Percentiles rank a stretch among this genome's conserved stretches.
phyloP scores from a whole-genome alignment of 1,284 basidiomycete genomes.

The Leccinum discolor region DNA sequence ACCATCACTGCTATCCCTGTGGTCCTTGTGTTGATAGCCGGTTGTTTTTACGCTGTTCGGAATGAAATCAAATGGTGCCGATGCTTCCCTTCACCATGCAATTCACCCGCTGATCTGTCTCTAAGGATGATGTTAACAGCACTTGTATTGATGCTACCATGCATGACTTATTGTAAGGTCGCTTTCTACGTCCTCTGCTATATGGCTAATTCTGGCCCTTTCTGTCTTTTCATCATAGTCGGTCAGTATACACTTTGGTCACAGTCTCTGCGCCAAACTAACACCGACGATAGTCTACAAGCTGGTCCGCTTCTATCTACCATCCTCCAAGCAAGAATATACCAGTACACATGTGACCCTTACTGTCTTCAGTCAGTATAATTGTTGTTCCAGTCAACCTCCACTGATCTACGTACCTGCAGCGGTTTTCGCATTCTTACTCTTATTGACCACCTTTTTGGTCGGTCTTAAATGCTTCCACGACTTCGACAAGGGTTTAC shows the following conservation, averaged over 20 bases:
- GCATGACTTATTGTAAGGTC: constrained; percentile 69
- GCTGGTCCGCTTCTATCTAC: constrained; percentile 75
- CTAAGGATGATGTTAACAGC: constrained; percentile 66
- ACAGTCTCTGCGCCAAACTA: constrained; percentile 3
- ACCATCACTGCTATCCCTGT: constrained; percentile 84
- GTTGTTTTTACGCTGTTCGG: constrained; percentile 70
- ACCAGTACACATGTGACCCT: constrained; percentile 72
- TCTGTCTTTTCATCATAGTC: constrained; percentile 36
- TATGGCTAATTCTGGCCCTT: constrained; percentile 14
- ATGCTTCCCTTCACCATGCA: neutral
- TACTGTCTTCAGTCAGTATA: constrained; percentile 73
- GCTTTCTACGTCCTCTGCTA: constrained; percentile 7
- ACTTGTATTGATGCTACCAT: constrained; percentile 72
- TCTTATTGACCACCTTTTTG: constrained; percentile 69
- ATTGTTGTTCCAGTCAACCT: neutral
- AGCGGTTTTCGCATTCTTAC: constrained; percentile 76
- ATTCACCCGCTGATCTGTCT: constrained; percentile 3
- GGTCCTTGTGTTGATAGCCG: constrained; percentile 65
- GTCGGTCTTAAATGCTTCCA: constrained; percentile 77
- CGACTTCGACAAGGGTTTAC: constrained; percentile 78
- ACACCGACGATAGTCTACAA: constrained; percentile 64
- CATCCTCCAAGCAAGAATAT: constrained; percentile 54
- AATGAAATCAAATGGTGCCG: constrained; percentile 77
- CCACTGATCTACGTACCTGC: constrained; percentile 5
- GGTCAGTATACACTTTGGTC: constrained; percentile 16